Base-by-base conservation (phyloP, 306 rosid species). In the Mimosa bimucronata region DNA sequence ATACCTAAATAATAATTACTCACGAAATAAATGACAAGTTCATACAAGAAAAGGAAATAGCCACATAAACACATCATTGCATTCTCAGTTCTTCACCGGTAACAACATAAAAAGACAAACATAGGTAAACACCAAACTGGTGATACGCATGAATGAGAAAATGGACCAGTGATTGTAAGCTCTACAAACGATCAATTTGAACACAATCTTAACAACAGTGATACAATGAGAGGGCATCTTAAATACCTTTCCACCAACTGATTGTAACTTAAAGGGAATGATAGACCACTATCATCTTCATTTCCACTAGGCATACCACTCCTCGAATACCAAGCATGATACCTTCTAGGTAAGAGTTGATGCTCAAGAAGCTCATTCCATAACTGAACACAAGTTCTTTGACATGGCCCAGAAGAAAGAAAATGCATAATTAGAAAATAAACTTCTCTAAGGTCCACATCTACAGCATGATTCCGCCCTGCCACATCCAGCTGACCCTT, bases 391-490 rank as follows among this genome's bases (percentile, higher is more conserved):
- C 71, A 89, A 81, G 99, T 91, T 80, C 88, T 96, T 53, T 26
- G 97, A 78, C 97, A 96, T 25, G 98, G 98, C 79, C 99, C 99
- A 66, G 93, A 85, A 69, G 99, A 93, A 82, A 96, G 98, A 78
- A 96, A 96, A 85, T 90, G 98, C 99, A 96, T 87, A 42, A 96
- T 93, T 74, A 96, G 99, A 84, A 93, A 96, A 88, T 96, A 96
- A 73, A 96, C 89, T 87, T 96, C 99, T 81, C 92, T 84, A 77
- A 87, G 89, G 83, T 96, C 97, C 77, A 87, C 87, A 77, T 89
- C 98, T 86, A 74, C 73, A 60, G 75, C 81, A 83, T 40, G 94
- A 83, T 73, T 87, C 73, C 76, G 85, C 75, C 81, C 89, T 52
- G 77, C 77, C 80, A 85, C 85, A 30, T 62, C 83, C 78, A 74